phyloP scores from a whole-genome alignment of 768 basidiomycete species.

The Phanerodontia chrysosporium region DNA sequence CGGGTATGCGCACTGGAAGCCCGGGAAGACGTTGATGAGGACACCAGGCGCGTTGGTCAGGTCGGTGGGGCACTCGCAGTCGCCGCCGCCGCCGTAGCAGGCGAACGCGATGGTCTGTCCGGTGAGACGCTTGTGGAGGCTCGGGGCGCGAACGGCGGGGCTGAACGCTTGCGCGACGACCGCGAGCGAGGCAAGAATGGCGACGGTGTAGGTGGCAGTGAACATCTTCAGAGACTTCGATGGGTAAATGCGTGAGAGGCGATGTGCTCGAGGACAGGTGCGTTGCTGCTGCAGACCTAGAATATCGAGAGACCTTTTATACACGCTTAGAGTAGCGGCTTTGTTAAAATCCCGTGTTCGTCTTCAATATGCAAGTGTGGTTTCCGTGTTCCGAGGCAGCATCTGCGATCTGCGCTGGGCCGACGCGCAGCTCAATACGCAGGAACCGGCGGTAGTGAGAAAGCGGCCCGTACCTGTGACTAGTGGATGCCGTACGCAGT shows the following conservation, averaged over 20 bases:
- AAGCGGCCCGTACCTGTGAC: neutral
- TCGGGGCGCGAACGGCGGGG: neutral
- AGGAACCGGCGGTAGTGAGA: neutral
- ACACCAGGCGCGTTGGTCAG: constrained; percentile 11
- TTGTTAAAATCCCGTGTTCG: neutral
- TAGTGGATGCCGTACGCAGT: neutral
- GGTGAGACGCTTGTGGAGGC: constrained; percentile 4
- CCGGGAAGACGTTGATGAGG: constrained; percentile 16
- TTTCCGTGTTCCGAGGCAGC: neutral
- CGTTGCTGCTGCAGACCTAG: neutral
- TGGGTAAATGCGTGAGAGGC: neutral
- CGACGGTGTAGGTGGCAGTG: neutral
- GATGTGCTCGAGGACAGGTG: neutral
- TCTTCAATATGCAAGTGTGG: neutral
- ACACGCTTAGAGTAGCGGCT: neutral
- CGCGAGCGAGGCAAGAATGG: neutral
- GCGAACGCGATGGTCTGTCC: constrained; percentile 6
- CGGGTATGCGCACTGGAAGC: constrained; percentile 14
- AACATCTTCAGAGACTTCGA: neutral
- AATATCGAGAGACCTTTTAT: neutral
- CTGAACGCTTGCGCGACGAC: neutral
- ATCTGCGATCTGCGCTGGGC: neutral
- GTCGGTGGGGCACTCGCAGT: constrained; percentile 18
- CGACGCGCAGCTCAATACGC: neutral
- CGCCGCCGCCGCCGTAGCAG: constrained; percentile 10